Percentiles rank a stretch among this genome's conserved stretches.
These are phyloP conservation scores for Melaleuca alternifolia DNA, from an alignment of 345 rosid species.

Conservation along the genomic window DNA sequence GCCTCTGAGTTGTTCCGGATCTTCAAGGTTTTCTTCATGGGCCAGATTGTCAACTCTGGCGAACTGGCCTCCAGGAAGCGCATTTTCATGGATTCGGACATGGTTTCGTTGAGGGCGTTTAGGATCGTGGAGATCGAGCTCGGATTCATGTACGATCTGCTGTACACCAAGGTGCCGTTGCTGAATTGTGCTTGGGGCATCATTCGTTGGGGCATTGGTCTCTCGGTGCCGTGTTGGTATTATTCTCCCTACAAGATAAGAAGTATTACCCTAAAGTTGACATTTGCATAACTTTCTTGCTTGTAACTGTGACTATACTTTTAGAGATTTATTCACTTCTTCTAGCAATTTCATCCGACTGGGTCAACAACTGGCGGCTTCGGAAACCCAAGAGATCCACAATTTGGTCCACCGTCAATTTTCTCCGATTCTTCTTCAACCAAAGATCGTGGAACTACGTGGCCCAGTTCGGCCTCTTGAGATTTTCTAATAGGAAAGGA, in stretches of 20 bases:
- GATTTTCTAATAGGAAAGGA: not conserved
- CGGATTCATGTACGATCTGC: constrained; percentile 25
- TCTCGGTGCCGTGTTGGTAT: not conserved
- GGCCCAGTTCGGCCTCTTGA: not conserved
- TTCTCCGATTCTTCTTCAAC: not conserved
- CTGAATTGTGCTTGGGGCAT: not conserved
- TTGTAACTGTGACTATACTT: not conserved
- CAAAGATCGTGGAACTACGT: not conserved
- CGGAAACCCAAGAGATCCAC: too few relatives aligned
- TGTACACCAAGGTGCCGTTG: constrained; percentile 33
- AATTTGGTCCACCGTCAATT: too few relatives aligned
- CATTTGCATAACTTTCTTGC: constrained; percentile 1
- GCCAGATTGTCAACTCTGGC: constrained; percentile 12
- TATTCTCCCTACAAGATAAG: not conserved
- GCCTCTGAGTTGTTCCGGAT: constrained; percentile 13
- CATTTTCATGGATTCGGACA: not conserved
- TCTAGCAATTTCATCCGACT: not conserved
- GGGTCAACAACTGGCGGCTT: not conserved
- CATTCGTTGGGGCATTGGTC: constrained; percentile 8
- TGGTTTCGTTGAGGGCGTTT: constrained; percentile 3
- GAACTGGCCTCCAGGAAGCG: constrained; percentile 1
- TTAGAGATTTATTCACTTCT: constrained; percentile 5
- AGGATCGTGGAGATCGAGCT: constrained; percentile 27
- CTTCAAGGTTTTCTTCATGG: constrained; percentile 31
- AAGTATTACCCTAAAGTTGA: not conserved